Conservation (phyloP, 169 alveolate genomes). For the Eimeria praecox region DNA sequence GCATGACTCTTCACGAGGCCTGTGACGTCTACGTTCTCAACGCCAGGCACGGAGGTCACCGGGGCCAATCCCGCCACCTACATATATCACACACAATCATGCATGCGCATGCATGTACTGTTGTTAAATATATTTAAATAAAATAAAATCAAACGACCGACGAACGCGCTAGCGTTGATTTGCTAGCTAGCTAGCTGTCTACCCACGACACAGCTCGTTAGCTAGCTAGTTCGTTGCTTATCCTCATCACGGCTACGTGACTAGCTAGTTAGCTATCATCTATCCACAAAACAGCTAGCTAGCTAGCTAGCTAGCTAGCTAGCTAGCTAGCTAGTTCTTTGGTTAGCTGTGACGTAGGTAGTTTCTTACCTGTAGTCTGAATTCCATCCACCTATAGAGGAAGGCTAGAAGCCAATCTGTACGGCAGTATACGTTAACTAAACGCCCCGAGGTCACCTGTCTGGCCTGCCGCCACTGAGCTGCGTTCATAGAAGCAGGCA, state of each 20-base stretch:
- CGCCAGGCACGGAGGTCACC: conserved; percentile 81
- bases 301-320: neutral
- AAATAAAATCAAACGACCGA: too few relatives aligned
- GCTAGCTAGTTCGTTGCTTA: neutral
- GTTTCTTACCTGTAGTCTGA: conserved; percentile 87
- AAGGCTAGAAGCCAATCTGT: conserved; percentile 95
- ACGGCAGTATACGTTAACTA: conserved; percentile 92
- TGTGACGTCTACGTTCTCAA: conserved; percentile 84
- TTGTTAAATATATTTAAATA: too few relatives aligned
- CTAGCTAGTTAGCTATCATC: neutral
- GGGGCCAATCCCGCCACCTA: conserved; percentile 87
- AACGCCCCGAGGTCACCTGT: conserved; percentile 93
- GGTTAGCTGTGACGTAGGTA: neutral
- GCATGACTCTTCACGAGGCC: conserved; percentile 84
- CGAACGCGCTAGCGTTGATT: too few relatives aligned
- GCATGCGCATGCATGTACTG: neutral
- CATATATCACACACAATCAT: neutral
- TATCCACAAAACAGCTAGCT: too few relatives aligned
- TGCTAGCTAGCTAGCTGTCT: neutral
- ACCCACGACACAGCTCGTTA: neutral
- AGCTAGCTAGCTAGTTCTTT: neutral
- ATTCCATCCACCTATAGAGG: conserved; percentile 94
- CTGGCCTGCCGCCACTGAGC: conserved; percentile 92
- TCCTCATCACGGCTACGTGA: neutral
- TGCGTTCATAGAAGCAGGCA: conserved; percentile 92